phyloP scores from a whole-genome alignment of 2,329 filamentous ascomycete species.

The Emmonsia crescens region DNA sequence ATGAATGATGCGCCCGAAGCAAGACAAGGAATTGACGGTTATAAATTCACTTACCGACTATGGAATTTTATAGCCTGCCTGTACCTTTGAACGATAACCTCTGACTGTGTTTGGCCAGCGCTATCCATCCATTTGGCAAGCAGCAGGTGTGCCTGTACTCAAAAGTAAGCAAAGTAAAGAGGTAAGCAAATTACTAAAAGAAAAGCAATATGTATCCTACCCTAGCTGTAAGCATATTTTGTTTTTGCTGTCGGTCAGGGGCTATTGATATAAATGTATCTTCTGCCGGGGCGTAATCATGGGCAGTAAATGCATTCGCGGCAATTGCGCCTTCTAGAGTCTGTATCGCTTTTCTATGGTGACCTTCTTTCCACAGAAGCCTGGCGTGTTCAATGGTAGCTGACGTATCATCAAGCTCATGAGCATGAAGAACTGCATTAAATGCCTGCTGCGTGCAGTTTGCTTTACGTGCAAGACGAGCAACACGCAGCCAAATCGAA shows the following conservation, averaged over 20 bases:
- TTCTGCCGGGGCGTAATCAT: conserved; percentile 29
- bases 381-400: conserved; percentile 92
- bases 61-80: conserved; percentile 53
- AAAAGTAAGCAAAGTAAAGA: conserved; percentile 7
- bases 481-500: conserved; percentile 72
- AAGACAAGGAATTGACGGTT: neutral
- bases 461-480: conserved; percentile 74
- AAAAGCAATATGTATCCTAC: conserved; percentile 17
- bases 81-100: conserved; percentile 69
- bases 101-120: conserved; percentile 84
- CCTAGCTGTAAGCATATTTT: conserved; percentile 42
- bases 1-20: neutral
- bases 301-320: conserved; percentile 58
- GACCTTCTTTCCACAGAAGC: conserved; percentile 83
- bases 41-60: conserved; percentile 18
- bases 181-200: neutral
- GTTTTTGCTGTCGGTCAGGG: conserved; percentile 33
- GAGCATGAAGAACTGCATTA: conserved; percentile 83
- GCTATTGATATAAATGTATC: conserved; percentile 26
- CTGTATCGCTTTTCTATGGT: conserved; percentile 90
- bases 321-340: conserved; percentile 77
- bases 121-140: conserved; percentile 94
- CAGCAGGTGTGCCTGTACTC: conserved; percentile 60
- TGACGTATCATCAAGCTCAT: conserved; percentile 69
- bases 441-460: conserved; percentile 79